Evolutionary conservation across 2,329 filamentous ascomycete genomes (phyloP), one percentile per base, ranked within the genome.

Genomic region (Monilinia laxa): DNA sequence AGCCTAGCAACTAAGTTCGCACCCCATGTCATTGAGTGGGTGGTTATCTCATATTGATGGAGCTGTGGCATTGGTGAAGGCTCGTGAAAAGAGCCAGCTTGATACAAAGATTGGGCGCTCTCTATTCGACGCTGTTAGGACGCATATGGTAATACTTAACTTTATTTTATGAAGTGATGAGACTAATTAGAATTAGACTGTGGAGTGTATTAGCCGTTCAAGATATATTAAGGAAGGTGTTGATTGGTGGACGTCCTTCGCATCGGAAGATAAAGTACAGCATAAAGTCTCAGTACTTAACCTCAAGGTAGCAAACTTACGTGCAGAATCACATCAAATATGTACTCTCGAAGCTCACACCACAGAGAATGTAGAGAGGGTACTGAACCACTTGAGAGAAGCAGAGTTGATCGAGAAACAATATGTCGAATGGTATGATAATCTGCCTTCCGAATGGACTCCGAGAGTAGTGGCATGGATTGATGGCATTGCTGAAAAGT

Each of bases 21-120:
- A 81, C 64, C 80, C 84, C 56, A 76, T 85, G 69, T 83, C 82
- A 25, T 81, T 82, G 72, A 77, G 82, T 62, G 84, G 84, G 1
- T 88, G 85, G 85, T 82, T 83, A 3, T 85, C 84, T 10, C 85
- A 88, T 69, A 81, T 84, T 10, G 83, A 86, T 68, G 85, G 85
- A 10, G 86, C 85, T 25, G 82, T 87, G 45, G 82, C 85, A 69
- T 77, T 88, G 1, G 82, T 85, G 62, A 84, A 84, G 73, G 79
- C 81, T 1, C 81, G 85, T 16, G 84, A 84, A 6, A 81, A 79
- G 67, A 79, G 81, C 66, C 82, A 85, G 70, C 76, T 85, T 23
- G 76, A 78, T 55, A 84, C 81, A n/a, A 81, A 80, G 72, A 76
- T 79, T 4, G 85, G 84, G 0, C 74, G 83, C n/a, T 79, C 81